Evolutionary conservation across 306 rosid species (phyloP), one percentile per base, ranked within the genome.

Genomic region (Prunus dulcis): DNA sequence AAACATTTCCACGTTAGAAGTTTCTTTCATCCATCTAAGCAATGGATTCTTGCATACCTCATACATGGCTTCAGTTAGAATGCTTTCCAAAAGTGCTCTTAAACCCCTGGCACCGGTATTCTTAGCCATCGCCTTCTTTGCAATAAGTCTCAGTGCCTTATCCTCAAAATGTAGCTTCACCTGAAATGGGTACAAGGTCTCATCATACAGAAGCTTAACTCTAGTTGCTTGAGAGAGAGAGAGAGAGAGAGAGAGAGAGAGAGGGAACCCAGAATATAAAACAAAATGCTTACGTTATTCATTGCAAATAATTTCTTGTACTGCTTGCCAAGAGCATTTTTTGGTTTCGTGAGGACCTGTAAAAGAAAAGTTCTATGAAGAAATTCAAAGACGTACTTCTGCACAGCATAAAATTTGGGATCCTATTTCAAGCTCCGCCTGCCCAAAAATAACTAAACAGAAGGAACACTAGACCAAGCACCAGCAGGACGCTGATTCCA

Each of bases 91-190:
- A 69, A 94, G 57, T 61, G 98, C 87, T 83, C 98, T 91, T 75
- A 91, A 84, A 61, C 98, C 98, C 82, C 98, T 89, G 52, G 98
- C 98, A 69, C 98, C 97, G 1, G 98, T 94, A 82, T 94, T 94
- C 86, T 91, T 94, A 49, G 88, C 86, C 95, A 94, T 90, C 41
- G 98, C 97, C 83, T 90, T 91, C 76, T 86, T 81, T 60, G 98
- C 95, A 82, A 91, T 86, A 64, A 82, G 74, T 84, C 91, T 90
- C 30, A 90, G 80, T 66, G 98, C 97, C 28, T 85, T 87, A 51
- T 85, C 95, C 3, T 88, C 83, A 75, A 68, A 91, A 81, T 94
- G 93, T 73, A 94, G 89, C 83, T 91, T 91, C 69, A 94, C 98
- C 98, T 94, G 61, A 78, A 80, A 58, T 61, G 13, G 73, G 20